Evolutionary conservation across 2,329 filamentous ascomycete genomes (phyloP).

Genomic region (Penicillium sp.): DNA sequence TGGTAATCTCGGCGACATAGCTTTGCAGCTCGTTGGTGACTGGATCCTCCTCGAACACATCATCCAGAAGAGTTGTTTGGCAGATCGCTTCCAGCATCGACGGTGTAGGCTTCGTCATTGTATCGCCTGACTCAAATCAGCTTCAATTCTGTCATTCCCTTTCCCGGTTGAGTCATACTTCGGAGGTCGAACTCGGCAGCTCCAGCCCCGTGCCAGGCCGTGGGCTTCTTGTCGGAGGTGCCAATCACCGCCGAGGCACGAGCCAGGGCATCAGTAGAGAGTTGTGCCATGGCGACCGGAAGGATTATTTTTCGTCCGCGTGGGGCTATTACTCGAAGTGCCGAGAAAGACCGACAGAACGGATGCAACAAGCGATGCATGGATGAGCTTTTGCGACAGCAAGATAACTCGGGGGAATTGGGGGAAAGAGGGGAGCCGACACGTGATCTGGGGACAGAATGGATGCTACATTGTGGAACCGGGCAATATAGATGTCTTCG

Average conservation of each 20-base stretch:
- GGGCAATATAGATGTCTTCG: not conserved
- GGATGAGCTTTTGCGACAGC: not conserved
- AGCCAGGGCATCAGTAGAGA: conserved; percentile 17
- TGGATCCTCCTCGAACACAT: conserved; percentile 77
- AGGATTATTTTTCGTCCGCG: conserved; percentile 4
- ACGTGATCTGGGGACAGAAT: conserved; percentile 3
- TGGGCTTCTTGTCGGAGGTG: conserved; percentile 16
- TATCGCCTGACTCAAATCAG: conserved; percentile 53
- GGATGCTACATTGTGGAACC: not conserved
- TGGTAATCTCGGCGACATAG: conserved; percentile 69
- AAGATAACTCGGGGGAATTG: not conserved
- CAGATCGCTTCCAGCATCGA: conserved; percentile 80
- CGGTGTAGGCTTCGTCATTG: conserved; percentile 71
- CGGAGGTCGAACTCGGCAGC: conserved; percentile 58
- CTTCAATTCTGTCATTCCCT: not conserved
- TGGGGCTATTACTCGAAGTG: not conserved
- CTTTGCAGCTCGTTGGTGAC: conserved; percentile 74
- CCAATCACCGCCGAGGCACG: not conserved
- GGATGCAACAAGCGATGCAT: conserved; percentile 18
- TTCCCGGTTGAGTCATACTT: conserved; percentile 35
- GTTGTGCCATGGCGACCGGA: conserved; percentile 20
- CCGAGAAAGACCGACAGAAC: conserved; percentile 12
- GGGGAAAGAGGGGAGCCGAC: conserved; percentile 9
- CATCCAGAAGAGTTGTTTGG: conserved; percentile 73
- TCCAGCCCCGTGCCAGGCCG: conserved; percentile 45